These are phyloP conservation scores for Lactifluus rugatus DNA, from an alignment of 768 basidiomycete species.

Conservation along the genomic window DNA sequence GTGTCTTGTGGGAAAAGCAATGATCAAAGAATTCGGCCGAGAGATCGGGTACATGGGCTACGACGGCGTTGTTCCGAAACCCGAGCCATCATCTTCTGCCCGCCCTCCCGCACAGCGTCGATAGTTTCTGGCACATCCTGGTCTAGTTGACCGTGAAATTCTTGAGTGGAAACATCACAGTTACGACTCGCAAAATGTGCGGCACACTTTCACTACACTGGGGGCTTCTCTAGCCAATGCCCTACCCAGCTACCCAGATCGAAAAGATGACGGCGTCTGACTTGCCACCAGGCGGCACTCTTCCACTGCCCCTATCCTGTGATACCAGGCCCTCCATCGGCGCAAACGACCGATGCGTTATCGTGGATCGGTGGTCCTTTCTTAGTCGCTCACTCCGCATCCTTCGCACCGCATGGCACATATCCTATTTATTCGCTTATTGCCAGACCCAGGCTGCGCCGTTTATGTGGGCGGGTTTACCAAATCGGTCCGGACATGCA, in stretches of 20 bases:
- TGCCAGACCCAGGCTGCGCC: conserved; percentile 6
- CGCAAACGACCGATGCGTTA: background rate
- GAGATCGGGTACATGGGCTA: conserved; percentile 64
- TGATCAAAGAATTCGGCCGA: conserved; percentile 76
- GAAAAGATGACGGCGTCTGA: background rate
- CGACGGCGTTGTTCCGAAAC: conserved; percentile 64
- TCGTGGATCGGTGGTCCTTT: conserved; percentile 4
- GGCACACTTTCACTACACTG: background rate
- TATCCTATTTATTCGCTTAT: conserved; percentile 13
- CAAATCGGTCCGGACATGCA: background rate
- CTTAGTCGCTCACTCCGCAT: background rate
- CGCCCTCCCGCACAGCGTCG: conserved; percentile 12
- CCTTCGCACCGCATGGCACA: conserved; percentile 6
- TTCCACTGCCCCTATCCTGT: background rate
- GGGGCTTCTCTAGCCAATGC: background rate
- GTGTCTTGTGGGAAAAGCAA: conserved; percentile 78
- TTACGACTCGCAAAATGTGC: background rate
- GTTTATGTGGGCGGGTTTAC: conserved; percentile 3
- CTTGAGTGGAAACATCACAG: background rate
- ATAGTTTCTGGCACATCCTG: conserved; percentile 4
- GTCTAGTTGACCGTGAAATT: background rate
- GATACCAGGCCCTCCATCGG: background rate
- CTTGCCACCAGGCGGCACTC: background rate
- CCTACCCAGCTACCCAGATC: background rate
- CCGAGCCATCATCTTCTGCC: conserved; percentile 27